These are phyloP conservation scores for Mucuna pruriens DNA, from an alignment of 306 rosid genomes.

Conservation along the genomic window DNA sequence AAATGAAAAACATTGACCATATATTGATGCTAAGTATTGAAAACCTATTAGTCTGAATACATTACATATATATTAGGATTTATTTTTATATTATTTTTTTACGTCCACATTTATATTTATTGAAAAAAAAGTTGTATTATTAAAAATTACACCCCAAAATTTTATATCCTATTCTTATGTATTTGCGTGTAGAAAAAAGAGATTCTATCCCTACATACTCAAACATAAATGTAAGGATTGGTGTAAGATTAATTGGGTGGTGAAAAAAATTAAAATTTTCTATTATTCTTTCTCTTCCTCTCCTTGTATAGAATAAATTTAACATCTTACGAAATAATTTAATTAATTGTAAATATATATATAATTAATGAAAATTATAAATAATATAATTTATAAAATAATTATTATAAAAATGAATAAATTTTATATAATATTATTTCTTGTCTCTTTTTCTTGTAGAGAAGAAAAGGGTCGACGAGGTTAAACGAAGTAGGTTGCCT, in stretches of 20 bases:
- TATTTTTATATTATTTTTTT: background rate
- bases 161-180: background rate
- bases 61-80: background rate
- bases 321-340: background rate
- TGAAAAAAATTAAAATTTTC: too few species aligned
- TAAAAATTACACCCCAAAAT: background rate
- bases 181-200: background rate
- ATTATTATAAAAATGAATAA: too few species aligned
- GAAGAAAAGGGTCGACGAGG: background rate
- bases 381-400: too few species aligned
- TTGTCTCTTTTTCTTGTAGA: too few species aligned
- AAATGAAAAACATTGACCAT: background rate
- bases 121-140: background rate
- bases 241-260: background rate
- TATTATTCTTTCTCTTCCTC: too few species aligned
- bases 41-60: background rate
- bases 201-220: background rate
- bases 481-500: conserved; percentile 62
- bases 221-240: background rate
- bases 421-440: too few species aligned
- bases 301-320: background rate
- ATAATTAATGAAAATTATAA: too few species aligned
- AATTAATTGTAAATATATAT: too few species aligned
- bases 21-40: background rate
- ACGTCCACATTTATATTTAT: background rate